A percentile compares a stretch with the other conserved stretches of the same genome.
Conservation (phyloP, 1,284 basidiomycete species). For the Sporisorium sorghi region DNA sequence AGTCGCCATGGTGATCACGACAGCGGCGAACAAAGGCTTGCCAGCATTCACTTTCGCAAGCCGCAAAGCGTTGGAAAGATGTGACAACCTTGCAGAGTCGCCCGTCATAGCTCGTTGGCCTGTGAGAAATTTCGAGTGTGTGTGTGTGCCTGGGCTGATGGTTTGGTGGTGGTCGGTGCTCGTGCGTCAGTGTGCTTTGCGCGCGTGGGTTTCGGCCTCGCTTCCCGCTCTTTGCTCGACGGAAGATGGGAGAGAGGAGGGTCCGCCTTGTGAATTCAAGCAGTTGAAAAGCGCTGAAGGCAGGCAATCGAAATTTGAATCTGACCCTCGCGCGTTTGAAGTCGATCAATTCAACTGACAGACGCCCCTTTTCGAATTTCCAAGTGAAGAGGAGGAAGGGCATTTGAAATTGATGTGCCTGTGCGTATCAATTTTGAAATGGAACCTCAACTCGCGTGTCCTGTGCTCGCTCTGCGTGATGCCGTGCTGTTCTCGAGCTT, state of each 20-base stretch:
- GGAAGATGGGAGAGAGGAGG: not conserved
- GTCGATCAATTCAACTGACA: not conserved
- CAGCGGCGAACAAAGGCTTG: not conserved
- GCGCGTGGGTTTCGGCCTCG: constrained; percentile 2
- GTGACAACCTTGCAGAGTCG: too few relatives aligned
- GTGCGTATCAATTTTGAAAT: not conserved
- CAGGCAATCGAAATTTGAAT: not conserved
- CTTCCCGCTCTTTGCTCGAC: not conserved
- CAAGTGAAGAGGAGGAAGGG: not conserved
- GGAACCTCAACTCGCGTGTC: constrained; percentile 5
- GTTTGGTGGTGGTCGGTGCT: not conserved
- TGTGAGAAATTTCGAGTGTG: not conserved
- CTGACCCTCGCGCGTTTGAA: not conserved
- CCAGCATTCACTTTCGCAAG: constrained; percentile 1
- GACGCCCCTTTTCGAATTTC: not conserved
- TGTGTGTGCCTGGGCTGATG: too few relatives aligned
- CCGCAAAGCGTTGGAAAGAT: too few relatives aligned
- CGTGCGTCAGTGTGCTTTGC: constrained; percentile 7
- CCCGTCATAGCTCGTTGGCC: not conserved
- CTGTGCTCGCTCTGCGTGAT: constrained; percentile 6
- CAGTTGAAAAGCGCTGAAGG: not conserved
- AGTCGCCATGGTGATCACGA: not conserved
- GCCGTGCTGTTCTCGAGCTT: too few relatives aligned
- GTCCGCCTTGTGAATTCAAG: not conserved
- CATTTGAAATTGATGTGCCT: not conserved